Evolutionary conservation across 345 rosid species (phyloP), one percentile per base, ranked within the genome.

Genomic region (Garcia nutans): DNA sequence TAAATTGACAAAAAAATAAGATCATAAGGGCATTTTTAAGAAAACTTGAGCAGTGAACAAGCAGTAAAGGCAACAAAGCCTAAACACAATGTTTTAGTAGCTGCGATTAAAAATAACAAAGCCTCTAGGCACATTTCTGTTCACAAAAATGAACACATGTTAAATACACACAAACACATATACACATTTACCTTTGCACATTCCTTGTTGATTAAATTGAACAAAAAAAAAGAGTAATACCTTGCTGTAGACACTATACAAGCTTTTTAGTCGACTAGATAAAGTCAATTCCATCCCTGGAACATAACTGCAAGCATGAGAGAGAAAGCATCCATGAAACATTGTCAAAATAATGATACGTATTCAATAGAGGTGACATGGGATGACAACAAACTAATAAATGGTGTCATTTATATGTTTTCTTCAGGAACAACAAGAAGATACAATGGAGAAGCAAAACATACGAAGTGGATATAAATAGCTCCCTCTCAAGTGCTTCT

Each of bases 231-330:
- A 67, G 63, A 66, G 28, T 16, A 49, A 68, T 87, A 90, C 95
- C 92, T 90, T 90, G 86, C 86, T 82, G 77, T 89, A 89, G 80
- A 90, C 83, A 57, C 95, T 82, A 71, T 86, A 89, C 77, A 89
- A 78, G 81, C 95, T 90, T 79, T 90, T 90, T 8, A 89, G 82
- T 65, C 95, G 85, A 78, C 92, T 84, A 52, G 91, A 90, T 68
- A 89, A 69, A 64, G 91, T 87, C 45, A 90, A 90, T 82, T 90
- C 95, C 95, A 90, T 90, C 55, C 95, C 95, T 9, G 95, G 95
- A 80, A 89, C 82, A 68, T 90, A 89, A 74, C 95, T 90, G 86
- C 87, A 83, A n/a, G 49, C 74, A 80, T 17, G 23, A 47, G 67
- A 54, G 71, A 41, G 28, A 73, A 26, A 47, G 52, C 77, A 74